Conservation (phyloP, 2,329 filamentous ascomycete genomes). For the Epicoccum nigrum region DNA sequence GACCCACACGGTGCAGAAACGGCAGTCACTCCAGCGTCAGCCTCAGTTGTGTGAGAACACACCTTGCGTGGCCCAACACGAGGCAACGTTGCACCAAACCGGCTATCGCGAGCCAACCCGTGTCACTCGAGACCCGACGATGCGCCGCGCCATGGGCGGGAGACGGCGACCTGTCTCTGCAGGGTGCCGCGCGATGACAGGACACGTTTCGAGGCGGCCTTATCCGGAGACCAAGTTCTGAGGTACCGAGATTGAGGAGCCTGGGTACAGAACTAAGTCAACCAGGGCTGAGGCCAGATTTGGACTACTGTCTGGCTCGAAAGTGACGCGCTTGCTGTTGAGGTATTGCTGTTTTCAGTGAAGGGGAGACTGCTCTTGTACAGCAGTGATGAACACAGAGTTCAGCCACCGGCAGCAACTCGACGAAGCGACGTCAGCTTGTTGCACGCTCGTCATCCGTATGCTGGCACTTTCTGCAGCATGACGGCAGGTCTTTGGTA, state of each 20-base stretch:
- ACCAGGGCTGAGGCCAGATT: neutral
- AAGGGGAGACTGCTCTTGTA: neutral
- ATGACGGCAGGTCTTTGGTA: neutral
- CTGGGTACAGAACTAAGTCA: constrained; percentile 5
- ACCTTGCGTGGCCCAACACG: constrained; percentile 9
- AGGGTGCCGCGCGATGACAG: neutral
- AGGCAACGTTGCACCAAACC: neutral
- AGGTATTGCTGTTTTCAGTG: neutral
- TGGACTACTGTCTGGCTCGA: neutral
- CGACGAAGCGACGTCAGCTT: neutral
- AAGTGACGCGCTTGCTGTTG: neutral
- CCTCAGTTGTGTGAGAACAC: neutral
- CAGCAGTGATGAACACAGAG: neutral
- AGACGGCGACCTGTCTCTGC: constrained; percentile 9
- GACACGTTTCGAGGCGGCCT: constrained; percentile 4
- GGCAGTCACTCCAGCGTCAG: neutral
- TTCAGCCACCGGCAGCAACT: constrained; percentile 7
- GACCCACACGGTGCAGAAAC: neutral
- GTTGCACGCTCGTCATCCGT: neutral
- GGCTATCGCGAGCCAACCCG: neutral
- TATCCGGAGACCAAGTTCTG: neutral
- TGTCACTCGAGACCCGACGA: neutral
- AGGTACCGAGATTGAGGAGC: neutral
- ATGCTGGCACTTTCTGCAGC: neutral
- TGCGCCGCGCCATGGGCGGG: neutral